Evolutionary conservation across 2,329 filamentous ascomycete genomes (phyloP).

Genomic region (Orbilia brochopaga): DNA sequence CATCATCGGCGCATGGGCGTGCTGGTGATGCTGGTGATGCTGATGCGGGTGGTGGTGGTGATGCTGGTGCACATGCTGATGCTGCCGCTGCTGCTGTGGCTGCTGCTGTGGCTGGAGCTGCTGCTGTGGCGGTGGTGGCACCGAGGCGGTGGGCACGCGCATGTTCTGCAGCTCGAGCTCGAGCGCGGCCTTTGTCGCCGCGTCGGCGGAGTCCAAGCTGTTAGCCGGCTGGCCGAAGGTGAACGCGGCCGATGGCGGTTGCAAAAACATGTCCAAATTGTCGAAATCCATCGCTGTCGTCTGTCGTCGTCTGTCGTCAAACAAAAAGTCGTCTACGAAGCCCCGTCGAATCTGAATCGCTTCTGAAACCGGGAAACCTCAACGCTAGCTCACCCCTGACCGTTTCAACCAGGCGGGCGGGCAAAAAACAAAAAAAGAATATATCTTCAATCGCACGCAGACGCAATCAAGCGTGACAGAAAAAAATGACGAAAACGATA

Average conservation of each 20-base stretch:
- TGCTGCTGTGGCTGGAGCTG: neutral
- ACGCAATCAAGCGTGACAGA: too few relatives aligned
- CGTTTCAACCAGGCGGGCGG: slow-evolving; percentile 12
- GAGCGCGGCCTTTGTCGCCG: slow-evolving; percentile 35
- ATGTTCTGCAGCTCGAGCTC: slow-evolving; percentile 40
- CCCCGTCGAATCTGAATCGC: neutral
- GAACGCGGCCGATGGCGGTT: too few relatives aligned
- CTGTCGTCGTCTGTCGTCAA: slow-evolving; percentile 7
- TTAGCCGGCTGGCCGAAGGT: too few relatives aligned
- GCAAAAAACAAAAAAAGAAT: neutral
- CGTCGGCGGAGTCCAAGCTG: slow-evolving; percentile 42
- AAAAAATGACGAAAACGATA: too few relatives aligned
- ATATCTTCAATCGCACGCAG: too few relatives aligned
- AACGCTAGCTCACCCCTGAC: neutral
- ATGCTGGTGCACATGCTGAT: neutral
- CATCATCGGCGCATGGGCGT: too few relatives aligned
- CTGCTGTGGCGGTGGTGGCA: neutral
- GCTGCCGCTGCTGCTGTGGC: neutral
- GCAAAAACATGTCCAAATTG: slow-evolving; percentile 41
- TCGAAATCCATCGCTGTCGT: slow-evolving; percentile 39
- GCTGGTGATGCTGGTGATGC: too few relatives aligned
- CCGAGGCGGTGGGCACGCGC: neutral
- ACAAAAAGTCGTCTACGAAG: slow-evolving; percentile 9
- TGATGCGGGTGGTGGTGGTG: too few relatives aligned
- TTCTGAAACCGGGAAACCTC: slow-evolving; percentile 39